Conservation (phyloP, 2,329 filamentous ascomycete genomes). For the Orbilia ellipsospora region DNA sequence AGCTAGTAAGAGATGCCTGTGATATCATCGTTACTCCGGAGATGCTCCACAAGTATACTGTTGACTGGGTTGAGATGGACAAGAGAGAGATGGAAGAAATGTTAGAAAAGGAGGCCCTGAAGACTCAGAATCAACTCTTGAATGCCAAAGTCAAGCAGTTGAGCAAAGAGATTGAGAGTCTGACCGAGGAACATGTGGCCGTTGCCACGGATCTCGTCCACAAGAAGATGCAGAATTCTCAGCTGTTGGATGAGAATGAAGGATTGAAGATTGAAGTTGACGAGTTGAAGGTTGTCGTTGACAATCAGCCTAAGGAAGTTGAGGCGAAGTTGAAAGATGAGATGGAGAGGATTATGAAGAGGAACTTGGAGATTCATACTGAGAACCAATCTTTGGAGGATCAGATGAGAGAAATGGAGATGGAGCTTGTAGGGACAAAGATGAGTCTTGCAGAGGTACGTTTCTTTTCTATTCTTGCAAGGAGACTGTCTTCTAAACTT, state of each 20-base stretch:
- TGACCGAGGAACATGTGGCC: conserved; percentile 88
- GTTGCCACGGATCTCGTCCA: conserved; percentile 91
- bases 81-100: conserved; percentile 84
- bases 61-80: conserved; percentile 93
- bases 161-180: conserved; percentile 87
- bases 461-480: not conserved
- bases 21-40: conserved; percentile 85
- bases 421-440: conserved; percentile 90
- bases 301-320: conserved; percentile 88
- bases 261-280: conserved; percentile 83
- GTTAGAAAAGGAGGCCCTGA: conserved; percentile 79
- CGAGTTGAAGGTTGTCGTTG: conserved; percentile 85
- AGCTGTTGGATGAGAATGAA: conserved; percentile 89
- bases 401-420: conserved; percentile 89
- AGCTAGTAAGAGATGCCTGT: conserved; percentile 91
- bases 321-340: conserved; percentile 83
- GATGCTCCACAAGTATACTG: conserved; percentile 80
- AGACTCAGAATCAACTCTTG: conserved; percentile 73
- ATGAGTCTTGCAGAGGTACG: conserved; percentile 90
- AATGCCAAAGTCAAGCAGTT: conserved; percentile 82
- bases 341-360: conserved; percentile 90
- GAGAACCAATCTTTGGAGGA: conserved; percentile 90
- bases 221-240: conserved; percentile 92
- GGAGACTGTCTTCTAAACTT: not conserved
- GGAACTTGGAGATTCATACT: conserved; percentile 92